Evolutionary conservation across 352 stramenopile species (phyloP).

Genomic region (Pilasporangium apinafurcum): DNA sequence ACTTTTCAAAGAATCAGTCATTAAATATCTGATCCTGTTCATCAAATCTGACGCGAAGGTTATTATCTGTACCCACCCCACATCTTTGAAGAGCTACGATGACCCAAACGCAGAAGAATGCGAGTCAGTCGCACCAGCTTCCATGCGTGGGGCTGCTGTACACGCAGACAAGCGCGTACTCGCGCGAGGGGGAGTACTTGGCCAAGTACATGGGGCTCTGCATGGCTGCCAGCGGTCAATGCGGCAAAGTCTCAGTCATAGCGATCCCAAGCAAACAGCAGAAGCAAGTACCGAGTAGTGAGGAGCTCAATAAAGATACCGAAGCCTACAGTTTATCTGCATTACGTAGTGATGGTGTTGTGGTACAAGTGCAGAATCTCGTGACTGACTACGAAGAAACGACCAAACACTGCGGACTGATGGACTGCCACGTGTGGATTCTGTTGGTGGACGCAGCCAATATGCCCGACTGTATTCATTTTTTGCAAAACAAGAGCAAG

Average conservation of each 20-base stretch:
- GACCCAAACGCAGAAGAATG: too few relatives aligned
- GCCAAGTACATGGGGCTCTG: constrained; percentile 60
- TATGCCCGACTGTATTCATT: constrained; percentile 24
- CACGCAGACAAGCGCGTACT: constrained; percentile 32
- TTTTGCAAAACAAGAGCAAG: constrained; percentile 36
- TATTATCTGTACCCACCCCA: too few relatives aligned
- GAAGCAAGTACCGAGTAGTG: background rate
- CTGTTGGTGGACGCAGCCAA: constrained; percentile 44
- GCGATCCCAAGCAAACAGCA: constrained; percentile 5
- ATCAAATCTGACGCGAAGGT: too few relatives aligned
- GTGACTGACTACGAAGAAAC: constrained; percentile 31
- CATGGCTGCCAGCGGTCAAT: constrained; percentile 38
- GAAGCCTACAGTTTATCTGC: too few relatives aligned
- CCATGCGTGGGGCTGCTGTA: constrained; percentile 53
- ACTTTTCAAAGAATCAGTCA: too few relatives aligned
- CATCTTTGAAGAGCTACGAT: too few relatives aligned
- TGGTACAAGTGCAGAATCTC: constrained; percentile 24
- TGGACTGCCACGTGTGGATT: constrained; percentile 54
- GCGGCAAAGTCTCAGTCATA: constrained; percentile 39
- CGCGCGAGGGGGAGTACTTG: constrained; percentile 48
- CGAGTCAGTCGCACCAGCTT: constrained; percentile 4
- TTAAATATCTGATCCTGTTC: too few relatives aligned
- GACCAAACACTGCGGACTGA: constrained; percentile 21
- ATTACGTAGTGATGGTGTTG: constrained; percentile 37
- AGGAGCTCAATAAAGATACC: background rate